Conservation (phyloP, 352 stramenopile species). For the Phytophthora vignae region DNA sequence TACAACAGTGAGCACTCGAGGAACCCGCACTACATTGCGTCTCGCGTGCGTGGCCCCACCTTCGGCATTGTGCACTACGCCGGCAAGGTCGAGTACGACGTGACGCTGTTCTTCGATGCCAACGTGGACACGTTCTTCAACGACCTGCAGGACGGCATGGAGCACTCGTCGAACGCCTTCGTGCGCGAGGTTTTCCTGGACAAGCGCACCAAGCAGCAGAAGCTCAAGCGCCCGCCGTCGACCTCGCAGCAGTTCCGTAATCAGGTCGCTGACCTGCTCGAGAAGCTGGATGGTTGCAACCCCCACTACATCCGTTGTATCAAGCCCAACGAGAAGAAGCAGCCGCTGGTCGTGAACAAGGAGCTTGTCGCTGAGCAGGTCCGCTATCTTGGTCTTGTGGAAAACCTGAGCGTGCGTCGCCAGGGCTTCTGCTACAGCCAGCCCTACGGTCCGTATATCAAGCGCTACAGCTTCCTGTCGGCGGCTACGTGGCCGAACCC, state of each 20-base stretch:
- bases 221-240: constrained; percentile 85
- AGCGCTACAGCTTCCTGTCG: constrained; percentile 89
- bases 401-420: constrained; percentile 86
- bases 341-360: constrained; percentile 71
- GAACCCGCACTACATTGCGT: constrained; percentile 83
- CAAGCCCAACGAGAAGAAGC: constrained; percentile 91
- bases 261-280: constrained; percentile 84
- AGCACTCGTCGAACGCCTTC: constrained; percentile 73
- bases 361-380: constrained; percentile 80
- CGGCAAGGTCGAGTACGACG: constrained; percentile 88
- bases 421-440: constrained; percentile 88
- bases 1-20: constrained; percentile 75
- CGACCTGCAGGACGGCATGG: constrained; percentile 79
- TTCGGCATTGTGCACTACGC: constrained; percentile 89
- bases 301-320: constrained; percentile 93
- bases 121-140: constrained; percentile 91
- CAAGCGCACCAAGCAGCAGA: constrained; percentile 78
- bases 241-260: constrained; percentile 86
- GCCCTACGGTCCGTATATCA: constrained; percentile 81
- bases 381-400: constrained; percentile 82
- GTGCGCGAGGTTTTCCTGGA: constrained; percentile 86
- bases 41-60: constrained; percentile 69
- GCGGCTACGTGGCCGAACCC: constrained; percentile 74
- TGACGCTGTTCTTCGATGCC: constrained; percentile 85
- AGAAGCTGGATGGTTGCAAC: constrained; percentile 88